Base-by-base conservation (phyloP, 257 asterid species). In the Leonotis leonurus region DNA sequence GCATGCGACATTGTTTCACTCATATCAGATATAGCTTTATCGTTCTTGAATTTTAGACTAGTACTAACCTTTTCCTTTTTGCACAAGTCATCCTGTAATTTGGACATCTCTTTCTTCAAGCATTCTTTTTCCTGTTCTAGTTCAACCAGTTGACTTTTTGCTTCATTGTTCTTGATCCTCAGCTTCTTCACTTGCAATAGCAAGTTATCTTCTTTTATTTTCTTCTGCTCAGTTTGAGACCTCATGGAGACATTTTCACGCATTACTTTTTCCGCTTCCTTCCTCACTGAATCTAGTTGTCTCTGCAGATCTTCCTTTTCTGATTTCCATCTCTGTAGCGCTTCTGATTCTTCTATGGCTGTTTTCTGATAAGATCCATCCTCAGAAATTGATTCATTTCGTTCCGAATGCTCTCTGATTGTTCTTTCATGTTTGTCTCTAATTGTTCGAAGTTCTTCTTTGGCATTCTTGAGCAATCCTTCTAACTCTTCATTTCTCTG, bases 161-260 rank as follows among this genome's bases (percentile, higher is more conserved):
- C 72, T 71, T 83, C 87, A 49, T 77, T 77, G 48, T 81, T 75
- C 71, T 75, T 81, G 56, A 53, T 69, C 48, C 80, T 75, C 54
- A 82, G 80, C 67, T 75, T 85, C 63, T 81, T 80, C 62, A 88
- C 75, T 73, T 91, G 94, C 69, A 74, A 75, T 26, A 75, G 81
- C 75, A 86, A 73, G 71, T 71, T 77, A 29, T 79, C 91, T 65
- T 84, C 95, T 53, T 68, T 72, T 60, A 68, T 73, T 78, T 76
- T 82, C 83, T 78, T 86, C 75, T 76, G 79, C 61, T 82, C 79
- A 62, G 78, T 67, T 64, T 78, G 82, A 59, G 85, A 75, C 85
- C 73, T 85, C 73, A 84, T 48, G 57, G 75, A 70, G 68, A 60
- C 67, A 59, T 80, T 78, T 66, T 83, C 88, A 50, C 65, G 72